Base-by-base conservation (phyloP, 106 monocot genomes). In the Acorus calamus region DNA sequence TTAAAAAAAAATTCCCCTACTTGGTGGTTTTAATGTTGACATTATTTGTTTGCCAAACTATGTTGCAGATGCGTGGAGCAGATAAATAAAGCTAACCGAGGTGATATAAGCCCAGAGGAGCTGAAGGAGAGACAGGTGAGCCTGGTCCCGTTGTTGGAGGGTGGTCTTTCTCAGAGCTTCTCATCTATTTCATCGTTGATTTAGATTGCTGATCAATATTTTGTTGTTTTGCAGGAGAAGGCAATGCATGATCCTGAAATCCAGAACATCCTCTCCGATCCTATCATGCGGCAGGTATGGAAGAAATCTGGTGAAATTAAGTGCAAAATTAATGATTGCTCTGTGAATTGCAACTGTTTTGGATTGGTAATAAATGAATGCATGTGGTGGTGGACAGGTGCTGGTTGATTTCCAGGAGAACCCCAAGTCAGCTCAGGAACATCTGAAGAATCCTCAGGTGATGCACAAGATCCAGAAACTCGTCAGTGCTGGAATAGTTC, bases 171-270 rank as follows among this genome's bases (percentile, higher is more conserved):
- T 0, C 28, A 28, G 28, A 28, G 28, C 28, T 28, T 28, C 28
- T 28, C 28, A 1, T 28, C 28, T 28, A 28, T 28, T 28, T 28
- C 28, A 28, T 28, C 28, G 28, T 28, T 28, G 28, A 28, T 28
- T 28, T 28, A 28, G 28, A 28, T 28, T 28, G 28, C 28, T 28
- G 28, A 28, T 28, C 28, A 28, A 28, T 28, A 28, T 28, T 28
- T 28, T 28, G 28, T 28, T 28, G 28, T 46, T 59, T 28, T 60
- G 28, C 71, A 91, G 91, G 81, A 78, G 0, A 92, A 84, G 64
- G 92, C 73, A 52, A 92, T 92, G 92, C 92, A 92, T 42, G 87
- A 92, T 71, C 92, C 92, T 12, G 92, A 92, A 71, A 85, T 92
- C 13, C 92, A 92, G 77, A 68, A 68, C 12, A 92, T 92, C 46